Evolutionary conservation across 108 stramenopile species (phyloP), one percentile per base, ranked within the genome.

Genomic region (Nitzschia sp.): DNA sequence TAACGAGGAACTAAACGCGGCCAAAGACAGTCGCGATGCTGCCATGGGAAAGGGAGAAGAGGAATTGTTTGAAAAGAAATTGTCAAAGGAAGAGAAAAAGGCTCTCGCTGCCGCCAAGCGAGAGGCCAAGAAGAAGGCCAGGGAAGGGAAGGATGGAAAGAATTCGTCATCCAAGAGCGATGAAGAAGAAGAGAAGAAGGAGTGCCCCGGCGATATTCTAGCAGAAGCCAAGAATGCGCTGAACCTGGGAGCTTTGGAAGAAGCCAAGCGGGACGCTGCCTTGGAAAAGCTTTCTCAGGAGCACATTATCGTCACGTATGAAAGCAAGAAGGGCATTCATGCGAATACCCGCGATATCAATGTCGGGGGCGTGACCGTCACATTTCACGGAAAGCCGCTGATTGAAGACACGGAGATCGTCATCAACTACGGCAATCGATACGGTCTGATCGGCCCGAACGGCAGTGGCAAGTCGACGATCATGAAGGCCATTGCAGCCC

Each of bases 301-400:
- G 4, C 65, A 93, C 31, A 96, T 96, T 78, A 76, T 83, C 64
- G 89, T 90, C 26, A 96, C 91, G 34, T 96, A 92, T 71, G 95
- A 93, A 76, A 55, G 70, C 23, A 79, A 80, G 34, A 87, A 87
- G 72, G 86, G 85, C 23, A 68, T 87, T 54, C 92, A 96, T 70
- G 83, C 93, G 42, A 97, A 94, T 78, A 80, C 96, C 23, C 86
- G 95, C 34, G 97, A 99, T 82, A 97, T 99, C 77, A 96, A 98
- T 51, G 98, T 99, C 25, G 64, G 82, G 42, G 92, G 95, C 32
- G 96, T 99, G 15, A 93, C 96, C 33, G 94, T 99, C 34, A 85
- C 89, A 34, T 98, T 98, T 68, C 95, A 96, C 67, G 95, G 95
- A 29, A 89, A 89, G 71, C 76, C 83, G 17, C 69, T 96, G 56